A percentile compares a stretch with the other conserved stretches of the same genome.
These are phyloP conservation scores for Colletotrichum magnum DNA, from an alignment of 2,329 filamentous ascomycete genomes.

Conservation along the genomic window DNA sequence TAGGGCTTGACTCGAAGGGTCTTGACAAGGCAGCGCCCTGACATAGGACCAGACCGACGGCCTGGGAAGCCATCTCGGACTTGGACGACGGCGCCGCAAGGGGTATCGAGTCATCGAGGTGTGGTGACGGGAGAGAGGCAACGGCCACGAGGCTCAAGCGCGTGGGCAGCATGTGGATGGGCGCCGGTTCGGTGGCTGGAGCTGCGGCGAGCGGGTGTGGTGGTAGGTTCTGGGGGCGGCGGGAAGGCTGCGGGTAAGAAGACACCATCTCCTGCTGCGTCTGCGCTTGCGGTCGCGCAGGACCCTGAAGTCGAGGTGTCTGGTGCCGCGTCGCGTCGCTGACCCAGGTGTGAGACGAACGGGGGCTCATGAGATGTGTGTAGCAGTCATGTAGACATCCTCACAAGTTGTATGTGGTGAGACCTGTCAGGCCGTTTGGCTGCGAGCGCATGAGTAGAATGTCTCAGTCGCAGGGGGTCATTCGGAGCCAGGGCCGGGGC, in stretches of 20 bases:
- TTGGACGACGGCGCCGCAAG: background rate
- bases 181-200: constrained; percentile 34
- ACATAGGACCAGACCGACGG: constrained; percentile 15
- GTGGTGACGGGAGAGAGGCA: constrained; percentile 25
- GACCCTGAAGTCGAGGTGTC: constrained; percentile 21
- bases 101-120: constrained; percentile 29
- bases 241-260: background rate
- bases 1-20: constrained; percentile 36
- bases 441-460: constrained; percentile 39
- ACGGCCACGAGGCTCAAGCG: constrained; percentile 38
- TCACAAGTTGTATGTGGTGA: constrained; percentile 38
- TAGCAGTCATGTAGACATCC: constrained; percentile 37
- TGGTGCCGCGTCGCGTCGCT: constrained; percentile 31
- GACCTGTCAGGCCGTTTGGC: constrained; percentile 38
- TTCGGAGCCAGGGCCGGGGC: constrained; percentile 38
- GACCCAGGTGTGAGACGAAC: constrained; percentile 34
- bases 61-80: constrained; percentile 12
- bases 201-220: constrained; percentile 25
- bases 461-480: constrained; percentile 38
- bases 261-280: background rate
- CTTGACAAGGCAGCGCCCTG: constrained; percentile 17
- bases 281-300: background rate
- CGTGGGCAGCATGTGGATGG: constrained; percentile 33
- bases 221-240: background rate
- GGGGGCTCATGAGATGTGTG: constrained; percentile 20